Evolutionary conservation across 805 yeast genomes (phyloP).

Genomic region (Yamadazyma tumulicola): DNA sequence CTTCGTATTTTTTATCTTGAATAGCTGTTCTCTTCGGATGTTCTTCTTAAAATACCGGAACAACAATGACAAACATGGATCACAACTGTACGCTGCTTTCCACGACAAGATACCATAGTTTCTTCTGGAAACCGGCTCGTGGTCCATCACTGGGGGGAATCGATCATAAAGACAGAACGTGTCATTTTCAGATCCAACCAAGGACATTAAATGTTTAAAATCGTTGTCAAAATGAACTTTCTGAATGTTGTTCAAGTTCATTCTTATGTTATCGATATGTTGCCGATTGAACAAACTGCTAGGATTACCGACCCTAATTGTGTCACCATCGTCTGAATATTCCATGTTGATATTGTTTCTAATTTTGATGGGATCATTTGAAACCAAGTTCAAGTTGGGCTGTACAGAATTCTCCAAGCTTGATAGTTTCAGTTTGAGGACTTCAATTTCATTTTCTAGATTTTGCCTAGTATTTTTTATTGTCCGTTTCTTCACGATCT

Average conservation of each 20-base stretch:
- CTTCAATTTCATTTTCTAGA: slow-evolving; percentile 12
- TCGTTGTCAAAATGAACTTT: slow-evolving; percentile 6
- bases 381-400: background rate
- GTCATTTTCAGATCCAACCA: slow-evolving; percentile 2
- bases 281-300: background rate
- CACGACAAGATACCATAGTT: slow-evolving; percentile 9
- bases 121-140: slow-evolving; percentile 7
- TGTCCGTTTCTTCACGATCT: slow-evolving; percentile 1
- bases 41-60: slow-evolving; percentile 4
- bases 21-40: slow-evolving; percentile 6
- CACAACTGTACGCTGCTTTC: slow-evolving; percentile 7
- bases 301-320: slow-evolving; percentile 1
- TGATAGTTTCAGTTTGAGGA: slow-evolving; percentile 7
- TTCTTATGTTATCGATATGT: background rate
- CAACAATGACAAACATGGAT: slow-evolving; percentile 5
- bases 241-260: slow-evolving; percentile 4
- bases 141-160: slow-evolving; percentile 3
- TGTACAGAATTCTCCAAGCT: slow-evolving; percentile 7
- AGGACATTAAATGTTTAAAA: slow-evolving; percentile 5
- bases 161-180: slow-evolving; percentile 3
- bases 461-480: slow-evolving; percentile 5
- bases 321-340: background rate
- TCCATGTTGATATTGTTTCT: background rate
- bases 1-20: slow-evolving; percentile 2
- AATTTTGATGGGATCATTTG: background rate